phyloP scores from a whole-genome alignment of 331 rosid genomes.

The Saraca asoca region DNA sequence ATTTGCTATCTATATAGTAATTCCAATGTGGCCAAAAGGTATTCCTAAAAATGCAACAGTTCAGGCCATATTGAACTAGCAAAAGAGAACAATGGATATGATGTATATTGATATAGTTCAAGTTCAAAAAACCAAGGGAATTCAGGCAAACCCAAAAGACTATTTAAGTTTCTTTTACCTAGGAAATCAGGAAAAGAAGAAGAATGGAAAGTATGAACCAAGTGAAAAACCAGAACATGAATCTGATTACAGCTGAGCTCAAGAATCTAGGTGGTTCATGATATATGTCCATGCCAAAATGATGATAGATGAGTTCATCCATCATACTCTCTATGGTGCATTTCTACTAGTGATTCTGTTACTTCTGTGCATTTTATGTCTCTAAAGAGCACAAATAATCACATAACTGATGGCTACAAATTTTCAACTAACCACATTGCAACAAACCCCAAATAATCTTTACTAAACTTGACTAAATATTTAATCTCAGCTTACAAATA shows the following conservation, averaged over 20 bases:
- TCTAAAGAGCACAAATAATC: too few relatives aligned
- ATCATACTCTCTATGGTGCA: neutral
- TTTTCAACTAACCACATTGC: too few relatives aligned
- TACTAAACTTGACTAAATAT: too few relatives aligned
- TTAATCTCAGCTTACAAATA: too few relatives aligned
- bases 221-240: slow-evolving; percentile 70
- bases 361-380: too few relatives aligned
- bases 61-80: slow-evolving; percentile 98
- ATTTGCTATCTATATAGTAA: slow-evolving; percentile 76
- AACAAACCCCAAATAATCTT: too few relatives aligned
- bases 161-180: slow-evolving; percentile 96
- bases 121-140: slow-evolving; percentile 64
- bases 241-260: slow-evolving; percentile 76
- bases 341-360: too few relatives aligned
- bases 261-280: slow-evolving; percentile 84
- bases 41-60: slow-evolving; percentile 89
- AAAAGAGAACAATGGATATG: slow-evolving; percentile 92
- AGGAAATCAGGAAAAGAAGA: slow-evolving; percentile 86
- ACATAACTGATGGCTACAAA: too few relatives aligned
- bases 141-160: slow-evolving; percentile 77
- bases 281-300: slow-evolving; percentile 95
- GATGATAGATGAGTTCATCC: slow-evolving; percentile 78
- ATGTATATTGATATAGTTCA: slow-evolving; percentile 76
- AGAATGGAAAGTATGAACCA: slow-evolving; percentile 79
- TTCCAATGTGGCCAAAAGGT: slow-evolving; percentile 99